Evolutionary conservation across 139 green algal species (phyloP).

Genomic region (Ettlia oleoabundans): DNA sequence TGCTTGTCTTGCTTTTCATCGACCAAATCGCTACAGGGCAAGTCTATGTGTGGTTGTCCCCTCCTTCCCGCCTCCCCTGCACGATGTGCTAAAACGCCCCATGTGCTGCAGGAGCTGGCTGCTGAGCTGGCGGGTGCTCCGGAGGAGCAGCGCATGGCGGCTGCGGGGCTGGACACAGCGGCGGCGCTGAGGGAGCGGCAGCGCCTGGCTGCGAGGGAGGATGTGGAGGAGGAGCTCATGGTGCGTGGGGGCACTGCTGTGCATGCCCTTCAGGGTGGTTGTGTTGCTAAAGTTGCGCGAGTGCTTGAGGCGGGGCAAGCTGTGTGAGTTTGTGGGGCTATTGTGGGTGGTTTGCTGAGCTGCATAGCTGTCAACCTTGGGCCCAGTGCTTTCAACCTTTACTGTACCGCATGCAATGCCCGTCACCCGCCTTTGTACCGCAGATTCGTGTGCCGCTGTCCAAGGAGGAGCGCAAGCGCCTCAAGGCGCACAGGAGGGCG

Average conservation of each 20-base stretch:
- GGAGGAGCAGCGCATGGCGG: conserved; percentile 71
- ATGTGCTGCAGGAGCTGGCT: conserved; percentile 61
- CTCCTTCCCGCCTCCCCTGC: too few species aligned
- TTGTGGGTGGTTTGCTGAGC: too few species aligned
- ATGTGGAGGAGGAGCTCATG: conserved; percentile 93
- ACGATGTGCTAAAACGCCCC: too few species aligned
- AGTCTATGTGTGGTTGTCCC: too few species aligned
- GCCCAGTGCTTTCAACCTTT: neutral
- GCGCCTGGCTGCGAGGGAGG: conserved; percentile 75
- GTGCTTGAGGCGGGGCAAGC: too few species aligned
- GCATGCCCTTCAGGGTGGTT: neutral
- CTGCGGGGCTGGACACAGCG: conserved; percentile 48
- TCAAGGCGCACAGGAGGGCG: conserved; percentile 63
- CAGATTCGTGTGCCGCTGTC: conserved; percentile 79
- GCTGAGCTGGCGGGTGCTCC: conserved; percentile 79
- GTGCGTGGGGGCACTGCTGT: too few species aligned
- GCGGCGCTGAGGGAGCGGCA: conserved; percentile 63
- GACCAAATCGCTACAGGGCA: too few species aligned
- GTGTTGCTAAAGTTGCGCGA: neutral
- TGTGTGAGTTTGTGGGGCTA: too few species aligned
- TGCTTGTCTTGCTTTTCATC: too few species aligned
- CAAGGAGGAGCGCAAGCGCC: conserved; percentile 81
- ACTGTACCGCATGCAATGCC: too few species aligned
- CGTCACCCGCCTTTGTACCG: too few species aligned
- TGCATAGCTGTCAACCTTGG: neutral